Percentiles rank a stretch among this genome's conserved stretches.
phyloP scores from a whole-genome alignment of 371 early-diverging fungal genomes.

The Mortierella sp. region DNA sequence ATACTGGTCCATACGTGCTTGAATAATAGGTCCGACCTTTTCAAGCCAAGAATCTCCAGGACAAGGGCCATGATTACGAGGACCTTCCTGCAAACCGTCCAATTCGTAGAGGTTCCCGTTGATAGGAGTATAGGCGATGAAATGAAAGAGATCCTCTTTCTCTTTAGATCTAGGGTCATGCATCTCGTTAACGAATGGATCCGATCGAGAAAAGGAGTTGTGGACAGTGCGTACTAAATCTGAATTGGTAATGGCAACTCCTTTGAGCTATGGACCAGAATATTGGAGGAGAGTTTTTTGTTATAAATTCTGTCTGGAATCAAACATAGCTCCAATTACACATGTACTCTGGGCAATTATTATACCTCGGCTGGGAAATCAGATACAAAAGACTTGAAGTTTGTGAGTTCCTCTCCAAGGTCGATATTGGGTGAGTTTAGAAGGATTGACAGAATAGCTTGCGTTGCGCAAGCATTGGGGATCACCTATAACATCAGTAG shows the following conservation, averaged over 20 bases:
- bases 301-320: background rate
- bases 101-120: slow-evolving; percentile 87
- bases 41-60: slow-evolving; percentile 77
- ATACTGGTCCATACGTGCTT: slow-evolving; percentile 75
- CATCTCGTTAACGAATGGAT: slow-evolving; percentile 82
- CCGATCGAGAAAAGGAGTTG: slow-evolving; percentile 86
- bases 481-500: slow-evolving; percentile 62
- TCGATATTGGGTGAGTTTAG: slow-evolving; percentile 80
- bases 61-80: slow-evolving; percentile 75
- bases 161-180: slow-evolving; percentile 66
- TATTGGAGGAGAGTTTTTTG: background rate
- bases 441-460: slow-evolving; percentile 91
- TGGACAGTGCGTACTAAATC: slow-evolving; percentile 86
- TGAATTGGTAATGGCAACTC: slow-evolving; percentile 86
- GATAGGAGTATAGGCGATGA: slow-evolving; percentile 87
- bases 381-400: slow-evolving; percentile 84
- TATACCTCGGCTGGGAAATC: slow-evolving; percentile 86
- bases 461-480: slow-evolving; percentile 95
- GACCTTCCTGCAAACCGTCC: slow-evolving; percentile 86
- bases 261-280: slow-evolving; percentile 69
- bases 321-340: too few relatives aligned
- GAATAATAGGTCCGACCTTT: slow-evolving; percentile 78
- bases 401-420: slow-evolving; percentile 76
- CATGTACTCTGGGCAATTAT: background rate
- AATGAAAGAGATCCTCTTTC: slow-evolving; percentile 90